Base-by-base conservation (phyloP, 345 rosid genomes). In the Mallotus nudiflorus region DNA sequence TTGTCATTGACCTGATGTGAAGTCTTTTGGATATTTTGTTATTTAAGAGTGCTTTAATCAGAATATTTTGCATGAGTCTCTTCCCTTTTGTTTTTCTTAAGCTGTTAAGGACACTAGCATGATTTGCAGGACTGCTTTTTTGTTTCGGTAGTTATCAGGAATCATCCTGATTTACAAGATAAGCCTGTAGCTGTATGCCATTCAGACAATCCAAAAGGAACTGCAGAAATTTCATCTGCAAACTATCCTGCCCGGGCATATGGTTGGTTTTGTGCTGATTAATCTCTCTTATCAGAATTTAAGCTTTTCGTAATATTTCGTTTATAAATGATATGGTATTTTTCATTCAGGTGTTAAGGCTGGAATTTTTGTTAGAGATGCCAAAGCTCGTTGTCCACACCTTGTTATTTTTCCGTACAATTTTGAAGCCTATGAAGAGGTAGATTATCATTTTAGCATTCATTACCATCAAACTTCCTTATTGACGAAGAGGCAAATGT, bases 201-300 rank as follows among this genome's bases (percentile, higher is more conserved):
- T 82, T 94, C 98, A 8, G 91, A 87, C 79, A 94, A 85, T 77
- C 86, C 89, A 14, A 89, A 88, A 78, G 98, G 98, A 82, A 91
- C 98, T 50, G 98, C 98, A 50, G 97, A 94, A 85, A 91, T 94
- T 65, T 94, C 97, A 62, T 94, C 98, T 24, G 98, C 98, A 46
- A 94, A 94, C 71, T 94, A 94, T 73, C 91, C 95, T 68, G 97
- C 98, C 75, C 87, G 97, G 69, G 85, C 75, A 67, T 91, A 85
- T 84, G 98, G 97, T 93, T 74, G 54, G 90, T 84, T 73, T 56
- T 74, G 9, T 67, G 37, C 67, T 59, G 65, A 58, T 57, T 81
- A 40, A 56, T 75, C 46, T 80, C 50, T 73, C 18, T 77, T 48
- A 28, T 67, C 51, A 46, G 48, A 40, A 79, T 40, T 28, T 12